Evolutionary conservation across 257 asterid species (phyloP), one percentile per base, ranked within the genome.

Genomic region (Salvia rosmarinus): DNA sequence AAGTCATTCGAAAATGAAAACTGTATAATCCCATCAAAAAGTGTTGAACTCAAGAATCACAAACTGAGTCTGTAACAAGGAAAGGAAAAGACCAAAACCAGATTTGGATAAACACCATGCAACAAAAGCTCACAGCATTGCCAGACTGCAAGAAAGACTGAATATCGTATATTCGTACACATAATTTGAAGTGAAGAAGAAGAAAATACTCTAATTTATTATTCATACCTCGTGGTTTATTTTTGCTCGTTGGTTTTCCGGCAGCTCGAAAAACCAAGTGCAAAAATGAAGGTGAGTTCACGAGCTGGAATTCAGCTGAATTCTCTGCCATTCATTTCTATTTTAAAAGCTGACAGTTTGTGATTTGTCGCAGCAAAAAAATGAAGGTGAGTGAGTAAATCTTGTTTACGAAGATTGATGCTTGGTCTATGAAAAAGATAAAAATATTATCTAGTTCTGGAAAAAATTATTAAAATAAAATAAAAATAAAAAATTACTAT

Each of bases 361-460:
- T 21, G 10, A 39, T 1, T 9, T 8, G 1, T 19, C 4, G 30
- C 30, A 51, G 21, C 30, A 7, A 51, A 9, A 50, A 9, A 50
- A 9, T 8, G 4, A 19, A 7, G 5, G 7, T 10, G 11, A 23
- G 14, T 11, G 37, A 52, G n/a, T 5, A 55, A 55, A 40, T 70
- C 3, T 70, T 68, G 40, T 14, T 37, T 55, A 55, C 73, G 37
- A 30, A 32, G 44, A 12, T 14, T 42, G 20, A 20, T 65, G 78
- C 72, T 32, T 65, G 73, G 59, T 44, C 47, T 2, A 6, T 16
- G 40, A 5, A 52, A n/a, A n/a, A 9, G 12, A 14, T 37, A 39
- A 2, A 39, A 39, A 8, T 39, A 39, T 67, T 2, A 50, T 23
- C 19, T 2, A 5, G 12, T 40, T 11, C 34, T 40, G 37, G 37